These are phyloP conservation scores for Penicillium robsamsonii DNA, from an alignment of 495 filamentous ascomycete species.

Conservation along the genomic window DNA sequence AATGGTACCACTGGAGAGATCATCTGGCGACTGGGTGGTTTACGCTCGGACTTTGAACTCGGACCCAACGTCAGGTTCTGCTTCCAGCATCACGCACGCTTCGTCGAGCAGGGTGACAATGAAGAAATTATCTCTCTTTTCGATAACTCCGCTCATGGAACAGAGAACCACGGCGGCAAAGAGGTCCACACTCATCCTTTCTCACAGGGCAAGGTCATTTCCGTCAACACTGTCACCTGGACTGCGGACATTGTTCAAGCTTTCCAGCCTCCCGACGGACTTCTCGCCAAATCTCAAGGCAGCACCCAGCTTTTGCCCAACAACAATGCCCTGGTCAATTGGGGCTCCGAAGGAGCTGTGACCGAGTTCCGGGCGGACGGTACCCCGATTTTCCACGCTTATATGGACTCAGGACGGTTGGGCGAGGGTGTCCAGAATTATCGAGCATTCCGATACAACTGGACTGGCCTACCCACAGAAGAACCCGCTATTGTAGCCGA, in stretches of 20 bases:
- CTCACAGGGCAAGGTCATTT: constrained; percentile 56
- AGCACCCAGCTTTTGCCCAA: constrained; percentile 55
- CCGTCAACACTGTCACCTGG: constrained; percentile 48
- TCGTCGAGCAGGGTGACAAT: constrained; percentile 40
- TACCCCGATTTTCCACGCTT: constrained; percentile 48
- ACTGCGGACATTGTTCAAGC: constrained; percentile 45
- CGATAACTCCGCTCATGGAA: constrained; percentile 49
- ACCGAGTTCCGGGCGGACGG: constrained; percentile 51
- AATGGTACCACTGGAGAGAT: constrained; percentile 55
- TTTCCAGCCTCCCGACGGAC: constrained; percentile 46
- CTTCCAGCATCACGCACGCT: constrained; percentile 60
- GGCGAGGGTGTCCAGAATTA: constrained; percentile 38
- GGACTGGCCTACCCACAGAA: constrained; percentile 35
- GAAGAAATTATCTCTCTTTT: constrained; percentile 50
- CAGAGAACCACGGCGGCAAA: constrained; percentile 40
- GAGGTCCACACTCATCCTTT: constrained; percentile 43
- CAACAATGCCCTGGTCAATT: constrained; percentile 54
- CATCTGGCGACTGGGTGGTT: constrained; percentile 55
- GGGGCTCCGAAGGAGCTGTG: constrained; percentile 53
- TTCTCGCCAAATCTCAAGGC: constrained; percentile 56
- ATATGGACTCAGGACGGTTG: constrained; percentile 32
- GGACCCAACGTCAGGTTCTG: constrained; percentile 49
- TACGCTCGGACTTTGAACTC: constrained; percentile 42
- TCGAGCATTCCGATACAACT: constrained; percentile 37
- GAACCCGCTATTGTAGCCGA: constrained; percentile 37